These are phyloP conservation scores for Caryopteris hybrid DNA, from an alignment of 305 asterid genomes.

Conservation along the genomic window DNA sequence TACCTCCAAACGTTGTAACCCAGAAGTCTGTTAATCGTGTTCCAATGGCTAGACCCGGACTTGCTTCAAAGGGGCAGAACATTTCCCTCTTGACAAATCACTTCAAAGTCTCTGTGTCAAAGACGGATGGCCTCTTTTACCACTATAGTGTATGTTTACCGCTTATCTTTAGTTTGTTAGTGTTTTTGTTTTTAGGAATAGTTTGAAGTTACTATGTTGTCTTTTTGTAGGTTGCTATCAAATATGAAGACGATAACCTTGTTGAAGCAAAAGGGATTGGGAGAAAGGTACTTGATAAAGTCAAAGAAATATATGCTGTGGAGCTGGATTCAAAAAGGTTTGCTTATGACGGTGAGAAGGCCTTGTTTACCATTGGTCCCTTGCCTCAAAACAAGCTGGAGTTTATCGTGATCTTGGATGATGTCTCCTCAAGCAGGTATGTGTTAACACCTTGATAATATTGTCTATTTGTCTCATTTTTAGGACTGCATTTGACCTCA, in stretches of 20 bases:
- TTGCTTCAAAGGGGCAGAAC: conserved; percentile 36
- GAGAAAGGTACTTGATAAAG: conserved; percentile 46
- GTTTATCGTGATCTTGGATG: conserved; percentile 55
- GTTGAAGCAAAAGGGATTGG: conserved; percentile 70
- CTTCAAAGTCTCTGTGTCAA: conserved; percentile 40
- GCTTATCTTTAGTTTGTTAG: neutral
- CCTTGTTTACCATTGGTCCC: conserved; percentile 62
- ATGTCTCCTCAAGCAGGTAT: conserved; percentile 40
- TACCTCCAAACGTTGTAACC: conserved; percentile 31
- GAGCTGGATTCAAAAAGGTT: conserved; percentile 51
- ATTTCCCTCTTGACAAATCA: conserved; percentile 50
- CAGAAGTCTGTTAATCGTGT: conserved; percentile 19
- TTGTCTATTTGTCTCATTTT: neutral
- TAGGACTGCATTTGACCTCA: neutral
- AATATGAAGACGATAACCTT: conserved; percentile 57
- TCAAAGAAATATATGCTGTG: conserved; percentile 40
- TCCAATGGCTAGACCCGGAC: conserved; percentile 43
- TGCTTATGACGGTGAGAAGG: conserved; percentile 75
- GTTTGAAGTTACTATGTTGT: neutral
- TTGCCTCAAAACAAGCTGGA: conserved; percentile 58
- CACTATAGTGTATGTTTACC: conserved; percentile 53
- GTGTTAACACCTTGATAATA: too few species aligned
- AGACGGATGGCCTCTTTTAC: conserved; percentile 41
- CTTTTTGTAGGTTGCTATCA: conserved; percentile 45
- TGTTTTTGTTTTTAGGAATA: neutral